Evolutionary conservation across 352 stramenopile genomes (phyloP).

Genomic region (Phytophthora sp.): DNA sequence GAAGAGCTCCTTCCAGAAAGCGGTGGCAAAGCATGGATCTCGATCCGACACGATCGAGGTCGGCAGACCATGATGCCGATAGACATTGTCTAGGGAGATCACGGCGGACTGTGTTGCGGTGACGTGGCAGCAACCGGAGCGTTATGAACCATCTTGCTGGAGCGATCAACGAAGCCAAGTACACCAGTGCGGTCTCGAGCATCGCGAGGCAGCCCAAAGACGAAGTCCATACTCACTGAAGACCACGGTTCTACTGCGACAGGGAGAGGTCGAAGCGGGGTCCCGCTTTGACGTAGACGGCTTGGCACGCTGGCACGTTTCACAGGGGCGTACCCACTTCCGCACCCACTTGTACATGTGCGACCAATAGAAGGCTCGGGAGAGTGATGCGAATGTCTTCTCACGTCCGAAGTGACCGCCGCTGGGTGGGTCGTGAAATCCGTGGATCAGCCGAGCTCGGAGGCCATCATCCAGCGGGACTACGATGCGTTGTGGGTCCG

Average conservation of each 20-base stretch:
- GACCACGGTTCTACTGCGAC: background rate
- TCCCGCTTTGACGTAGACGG: background rate
- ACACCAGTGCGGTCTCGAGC: background rate
- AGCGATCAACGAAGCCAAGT: background rate
- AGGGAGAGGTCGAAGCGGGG: background rate
- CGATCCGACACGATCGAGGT: too few relatives aligned
- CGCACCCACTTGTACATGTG: constrained; percentile 39
- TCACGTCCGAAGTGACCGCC: constrained; percentile 32
- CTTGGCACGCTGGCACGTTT: too few relatives aligned
- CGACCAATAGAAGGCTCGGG: background rate
- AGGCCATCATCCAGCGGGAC: too few relatives aligned
- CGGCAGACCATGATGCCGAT: constrained; percentile 1
- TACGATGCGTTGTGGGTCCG: constrained; percentile 9
- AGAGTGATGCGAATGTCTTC: constrained; percentile 32
- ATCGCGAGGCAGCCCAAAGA: constrained; percentile 10
- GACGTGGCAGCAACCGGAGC: background rate
- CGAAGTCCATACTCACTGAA: background rate
- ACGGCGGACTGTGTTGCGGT: constrained; percentile 17
- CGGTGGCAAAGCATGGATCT: background rate
- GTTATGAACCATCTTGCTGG: background rate
- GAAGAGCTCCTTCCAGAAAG: background rate
- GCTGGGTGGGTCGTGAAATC: too few relatives aligned
- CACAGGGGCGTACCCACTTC: constrained; percentile 35
- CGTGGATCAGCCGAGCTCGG: too few relatives aligned
- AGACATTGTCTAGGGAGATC: background rate